phyloP scores from a whole-genome alignment of 2,329 filamentous ascomycete species.

The Venturia nashicola region DNA sequence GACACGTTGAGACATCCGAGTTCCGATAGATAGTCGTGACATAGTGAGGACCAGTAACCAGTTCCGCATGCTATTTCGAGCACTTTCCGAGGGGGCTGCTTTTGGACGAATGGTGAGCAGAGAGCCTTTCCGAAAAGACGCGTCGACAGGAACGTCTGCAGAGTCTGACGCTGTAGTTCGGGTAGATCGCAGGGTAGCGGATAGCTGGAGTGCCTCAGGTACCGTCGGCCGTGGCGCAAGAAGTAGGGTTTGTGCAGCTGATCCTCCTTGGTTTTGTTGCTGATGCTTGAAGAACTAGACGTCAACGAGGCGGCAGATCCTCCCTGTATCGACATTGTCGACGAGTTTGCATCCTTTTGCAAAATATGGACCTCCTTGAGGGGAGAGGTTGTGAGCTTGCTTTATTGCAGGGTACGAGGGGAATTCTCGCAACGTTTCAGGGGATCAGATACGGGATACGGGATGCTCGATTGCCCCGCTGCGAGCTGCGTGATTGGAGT shows the following conservation, averaged over 20 bases:
- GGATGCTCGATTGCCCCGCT: neutral
- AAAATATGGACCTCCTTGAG: neutral
- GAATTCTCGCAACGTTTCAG: neutral
- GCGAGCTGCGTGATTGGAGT: neutral
- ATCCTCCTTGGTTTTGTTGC: conserved; percentile 11
- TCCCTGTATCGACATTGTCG: neutral
- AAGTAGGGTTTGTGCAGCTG: conserved; percentile 39
- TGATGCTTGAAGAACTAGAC: conserved; percentile 25
- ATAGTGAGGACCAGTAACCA: conserved; percentile 81
- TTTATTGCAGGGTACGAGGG: neutral
- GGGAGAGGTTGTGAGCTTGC: neutral
- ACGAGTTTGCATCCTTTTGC: conserved; percentile 1
- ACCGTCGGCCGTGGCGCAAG: conserved; percentile 67
- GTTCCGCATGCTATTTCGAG: conserved; percentile 81
- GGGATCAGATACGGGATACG: neutral
- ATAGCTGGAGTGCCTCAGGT: conserved; percentile 65
- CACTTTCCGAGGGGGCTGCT: conserved; percentile 61
- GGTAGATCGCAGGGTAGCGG: conserved; percentile 80
- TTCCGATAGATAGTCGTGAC: conserved; percentile 64
- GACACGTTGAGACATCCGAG: conserved; percentile 56
- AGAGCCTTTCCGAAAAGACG: conserved; percentile 72
- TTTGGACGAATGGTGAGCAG: conserved; percentile 54
- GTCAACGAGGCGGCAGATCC: conserved; percentile 16
- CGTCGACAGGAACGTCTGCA: conserved; percentile 70
- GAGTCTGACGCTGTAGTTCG: conserved; percentile 76